phyloP scores from a whole-genome alignment of 805 yeast species.

The Metschnikowia dekortorum region DNA sequence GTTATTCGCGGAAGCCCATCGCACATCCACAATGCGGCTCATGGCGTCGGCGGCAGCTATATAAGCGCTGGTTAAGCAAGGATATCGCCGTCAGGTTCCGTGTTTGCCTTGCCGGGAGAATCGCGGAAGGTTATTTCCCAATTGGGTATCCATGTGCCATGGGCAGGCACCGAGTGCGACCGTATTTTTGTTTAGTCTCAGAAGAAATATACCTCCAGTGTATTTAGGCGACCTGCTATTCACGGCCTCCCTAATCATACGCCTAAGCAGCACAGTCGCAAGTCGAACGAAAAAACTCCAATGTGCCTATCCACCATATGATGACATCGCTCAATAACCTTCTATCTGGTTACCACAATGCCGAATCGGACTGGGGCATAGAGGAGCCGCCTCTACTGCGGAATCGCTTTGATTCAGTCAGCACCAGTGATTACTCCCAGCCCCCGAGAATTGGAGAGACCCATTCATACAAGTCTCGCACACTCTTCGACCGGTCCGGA shows the following conservation, averaged over 20 bases:
- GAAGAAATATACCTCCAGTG: not conserved
- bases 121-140: not conserved
- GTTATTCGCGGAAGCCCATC: not conserved
- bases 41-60: not conserved
- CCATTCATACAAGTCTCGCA: not conserved
- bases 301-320: not conserved
- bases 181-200: slow-evolving; percentile 1
- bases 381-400: slow-evolving; percentile 13
- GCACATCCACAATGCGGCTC: not conserved
- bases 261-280: not conserved
- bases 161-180: slow-evolving; percentile 1
- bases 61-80: not conserved
- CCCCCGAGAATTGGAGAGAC: slow-evolving; percentile 8
- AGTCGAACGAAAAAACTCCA: not conserved
- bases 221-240: not conserved
- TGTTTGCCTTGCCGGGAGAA: not conserved
- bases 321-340: slow-evolving; percentile 4
- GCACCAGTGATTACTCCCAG: slow-evolving; percentile 19
- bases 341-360: slow-evolving; percentile 12
- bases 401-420: slow-evolving; percentile 12
- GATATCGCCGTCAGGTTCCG: not conserved
- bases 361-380: slow-evolving; percentile 23
- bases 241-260: not conserved
- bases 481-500: not conserved
- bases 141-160: not conserved